A percentile compares a stretch with the other conserved stretches of the same genome.
Conservation (phyloP, 2,329 filamentous ascomycete species). For the Alternaria sp. region DNA sequence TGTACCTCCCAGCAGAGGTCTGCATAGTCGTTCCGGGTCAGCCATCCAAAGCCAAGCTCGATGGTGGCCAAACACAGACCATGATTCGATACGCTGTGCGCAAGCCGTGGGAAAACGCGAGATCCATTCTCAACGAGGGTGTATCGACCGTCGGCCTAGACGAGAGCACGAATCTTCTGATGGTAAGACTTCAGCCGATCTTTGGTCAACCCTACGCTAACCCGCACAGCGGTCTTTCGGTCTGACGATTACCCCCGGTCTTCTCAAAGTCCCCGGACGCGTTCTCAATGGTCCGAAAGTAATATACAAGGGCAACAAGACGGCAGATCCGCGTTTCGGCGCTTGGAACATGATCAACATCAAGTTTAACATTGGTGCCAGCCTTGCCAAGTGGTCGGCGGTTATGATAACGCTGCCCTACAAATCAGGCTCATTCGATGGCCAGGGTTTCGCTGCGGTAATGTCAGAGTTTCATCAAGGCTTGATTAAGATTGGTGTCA, state of each 20-base stretch:
- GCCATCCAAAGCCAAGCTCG: conserved; percentile 28
- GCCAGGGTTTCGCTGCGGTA: neutral
- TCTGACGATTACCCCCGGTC: conserved; percentile 62
- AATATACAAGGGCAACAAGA: conserved; percentile 56
- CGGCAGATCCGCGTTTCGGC: neutral
- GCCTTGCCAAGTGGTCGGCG: conserved; percentile 16
- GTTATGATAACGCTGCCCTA: no score
- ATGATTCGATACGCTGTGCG: conserved; percentile 39
- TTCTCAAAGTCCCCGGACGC: conserved; percentile 74
- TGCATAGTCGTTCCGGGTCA: conserved; percentile 34
- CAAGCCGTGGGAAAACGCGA: conserved; percentile 32
- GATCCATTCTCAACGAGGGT: conserved; percentile 19
- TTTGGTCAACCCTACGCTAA: no score
- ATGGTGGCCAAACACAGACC: conserved; percentile 25
- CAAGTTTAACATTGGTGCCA: conserved; percentile 20
- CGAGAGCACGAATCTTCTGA: conserved; percentile 15
- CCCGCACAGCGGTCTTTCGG: conserved; percentile 58
- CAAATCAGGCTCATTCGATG: neutral
- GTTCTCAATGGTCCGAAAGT: conserved; percentile 67
- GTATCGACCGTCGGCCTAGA: conserved; percentile 23
- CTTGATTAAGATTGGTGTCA: conserved; percentile 17
- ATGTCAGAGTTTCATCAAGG: conserved; percentile 18
- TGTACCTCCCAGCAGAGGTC: conserved; percentile 33
- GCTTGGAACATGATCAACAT: conserved; percentile 57
- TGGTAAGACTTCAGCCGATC: conserved; percentile 10